Conservation (phyloP, 2,329 filamentous ascomycete genomes). For the Lecanicillium sp. region DNA sequence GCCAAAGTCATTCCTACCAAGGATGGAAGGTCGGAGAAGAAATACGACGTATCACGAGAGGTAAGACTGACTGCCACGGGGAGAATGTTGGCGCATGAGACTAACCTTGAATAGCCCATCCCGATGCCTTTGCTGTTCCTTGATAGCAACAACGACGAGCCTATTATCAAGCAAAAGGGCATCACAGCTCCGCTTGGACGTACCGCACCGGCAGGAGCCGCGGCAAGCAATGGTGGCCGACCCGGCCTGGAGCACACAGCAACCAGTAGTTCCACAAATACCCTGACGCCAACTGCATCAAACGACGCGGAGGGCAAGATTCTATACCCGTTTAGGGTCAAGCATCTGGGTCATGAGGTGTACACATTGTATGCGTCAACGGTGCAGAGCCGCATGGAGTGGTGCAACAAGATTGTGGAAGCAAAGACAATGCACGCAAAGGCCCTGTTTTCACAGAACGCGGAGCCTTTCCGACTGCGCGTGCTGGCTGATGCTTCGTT, state of each 20-base stretch:
- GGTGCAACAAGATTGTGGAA: constrained; percentile 90
- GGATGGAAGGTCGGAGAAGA: constrained; percentile 63
- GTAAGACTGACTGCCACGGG: no score
- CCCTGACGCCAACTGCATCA: constrained; percentile 32
- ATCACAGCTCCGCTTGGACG: constrained; percentile 55
- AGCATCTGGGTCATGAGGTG: constrained; percentile 88
- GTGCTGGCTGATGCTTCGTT: constrained; percentile 93
- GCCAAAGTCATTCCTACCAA: constrained; percentile 72
- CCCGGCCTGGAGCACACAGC: constrained; percentile 59
- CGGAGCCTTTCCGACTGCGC: constrained; percentile 86
- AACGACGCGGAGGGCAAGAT: constrained; percentile 75
- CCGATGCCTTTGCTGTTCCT: constrained; percentile 93
- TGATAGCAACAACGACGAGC: constrained; percentile 87
- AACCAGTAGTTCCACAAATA: constrained; percentile 55
- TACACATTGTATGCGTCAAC: constrained; percentile 85
- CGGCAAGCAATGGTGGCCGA: constrained; percentile 41
- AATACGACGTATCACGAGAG: constrained; percentile 90
- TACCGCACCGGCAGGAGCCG: constrained; percentile 53
- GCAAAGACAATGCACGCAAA: constrained; percentile 92
- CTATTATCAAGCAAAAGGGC: constrained; percentile 76
- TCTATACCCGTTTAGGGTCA: constrained; percentile 89
- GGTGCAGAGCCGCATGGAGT: constrained; percentile 68
- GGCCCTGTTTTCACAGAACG: constrained; percentile 82
- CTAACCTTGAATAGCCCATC: constrained; percentile 49
- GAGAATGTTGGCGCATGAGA: no score